phyloP scores from a whole-genome alignment of 176 grass and related monocot species.

The Ensete ventricosum region DNA sequence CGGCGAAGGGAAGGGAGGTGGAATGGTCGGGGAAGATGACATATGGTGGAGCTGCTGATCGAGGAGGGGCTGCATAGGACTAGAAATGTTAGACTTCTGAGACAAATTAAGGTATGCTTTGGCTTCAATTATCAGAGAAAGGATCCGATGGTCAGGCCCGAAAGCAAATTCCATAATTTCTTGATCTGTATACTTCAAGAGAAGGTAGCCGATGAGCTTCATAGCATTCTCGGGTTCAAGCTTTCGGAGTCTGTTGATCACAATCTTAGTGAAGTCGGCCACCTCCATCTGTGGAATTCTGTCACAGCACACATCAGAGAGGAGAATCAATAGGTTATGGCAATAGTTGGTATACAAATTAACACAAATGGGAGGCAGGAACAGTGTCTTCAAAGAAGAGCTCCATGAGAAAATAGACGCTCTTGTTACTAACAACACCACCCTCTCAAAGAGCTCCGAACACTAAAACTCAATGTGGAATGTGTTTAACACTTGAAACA shows the following conservation, averaged over 20 bases:
- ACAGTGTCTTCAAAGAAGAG: not conserved
- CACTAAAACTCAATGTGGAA: not conserved
- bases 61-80: constrained; percentile 3
- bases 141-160: constrained; percentile 24
- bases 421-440: too few species aligned
- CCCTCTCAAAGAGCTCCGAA: not conserved
- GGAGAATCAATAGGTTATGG: constrained; percentile 12
- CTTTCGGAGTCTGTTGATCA: constrained; percentile 16
- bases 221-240: constrained; percentile 17
- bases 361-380: not conserved
- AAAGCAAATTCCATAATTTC: constrained; percentile 23
- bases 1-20: constrained; percentile 1
- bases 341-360: not conserved
- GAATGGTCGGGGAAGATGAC: not conserved
- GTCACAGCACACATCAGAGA: not conserved
- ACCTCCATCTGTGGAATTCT: constrained; percentile 26
- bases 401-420: not conserved
- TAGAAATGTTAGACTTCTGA: constrained; percentile 12
- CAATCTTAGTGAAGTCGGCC: constrained; percentile 18
- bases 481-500: not conserved
- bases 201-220: constrained; percentile 26
- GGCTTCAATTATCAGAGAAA: constrained; percentile 29
- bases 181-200: not conserved
- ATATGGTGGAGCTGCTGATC: not conserved
- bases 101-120: constrained; percentile 24